Base-by-base conservation (phyloP, 2,329 filamentous ascomycete genomes). In the Talaromyces islandicus region DNA sequence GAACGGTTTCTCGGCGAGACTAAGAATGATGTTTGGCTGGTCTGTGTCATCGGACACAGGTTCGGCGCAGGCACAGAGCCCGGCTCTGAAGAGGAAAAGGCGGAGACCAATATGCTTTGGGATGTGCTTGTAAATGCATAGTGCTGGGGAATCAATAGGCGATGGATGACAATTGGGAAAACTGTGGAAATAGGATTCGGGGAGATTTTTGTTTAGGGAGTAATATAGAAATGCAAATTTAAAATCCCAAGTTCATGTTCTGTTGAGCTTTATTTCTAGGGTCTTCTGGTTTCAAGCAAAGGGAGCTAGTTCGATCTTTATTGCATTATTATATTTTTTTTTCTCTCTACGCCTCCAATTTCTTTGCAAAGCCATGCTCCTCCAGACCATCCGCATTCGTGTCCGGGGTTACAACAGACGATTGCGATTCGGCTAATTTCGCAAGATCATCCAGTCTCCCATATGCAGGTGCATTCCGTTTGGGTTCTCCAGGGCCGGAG, bases 21-120 rank as follows among this genome's bases (percentile, higher is more conserved):
- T 38, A 83, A 85, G 69, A 81, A 84, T 52, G 90, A 91, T 67
- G 83, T 85, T 65, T 97, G 92, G 89, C 78, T 99, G 67, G 92
- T 97, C 50, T 97, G 96, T 78, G 77, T 78, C 19, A 75, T 80
- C 55, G 77, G 78, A 1, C 78, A 81, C 66, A 73, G 74, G 19
- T 80, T 75, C 63, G 74, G 75, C 46, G 77, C 75, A 1, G 76
- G 76, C 6, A 75, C 73, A 5, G 68, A 72, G 56, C 63, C 64
- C 11, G 74, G 73, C 9, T 72, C 71, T 21, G 70, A 72, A 61
- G 73, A 74, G 51, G 73, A 75, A 53, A 71, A 76, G 51, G 67
- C 71, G 17, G 74, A 77, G 65, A 70, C 68, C 30, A 73, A 75
- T 63, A 71, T 69, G 64, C 70, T 77, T 67, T 78, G 75, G 75